Base-by-base conservation (phyloP, 306 rosid species). In the Quercus gilva region DNA sequence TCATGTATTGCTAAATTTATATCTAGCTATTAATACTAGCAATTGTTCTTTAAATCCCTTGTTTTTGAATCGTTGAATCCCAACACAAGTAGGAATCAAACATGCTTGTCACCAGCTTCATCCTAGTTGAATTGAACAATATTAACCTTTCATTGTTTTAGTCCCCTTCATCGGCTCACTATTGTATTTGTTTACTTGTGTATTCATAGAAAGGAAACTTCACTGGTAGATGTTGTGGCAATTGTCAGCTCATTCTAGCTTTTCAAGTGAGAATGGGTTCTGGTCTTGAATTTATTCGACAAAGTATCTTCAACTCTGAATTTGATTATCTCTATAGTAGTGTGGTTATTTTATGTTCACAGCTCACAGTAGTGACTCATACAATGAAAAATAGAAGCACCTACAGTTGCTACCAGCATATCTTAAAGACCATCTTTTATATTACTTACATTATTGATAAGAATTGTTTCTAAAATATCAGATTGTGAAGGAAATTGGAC, bases 401-500 rank as follows among this genome's bases (percentile, higher is more conserved):
- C 68, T 60, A 29, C 35, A 23, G n/a, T 26, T 25, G 68, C 7
- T 29, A 12, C 26, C 35, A 25, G 68, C 68, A 26, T 35, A 63
- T 63, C 9, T 63, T 63, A 17, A 23, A 28, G 35, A 63, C 51
- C 11, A 33, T 57, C 5, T 49, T 33, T 78, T 61, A 28, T 15
- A 26, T 49, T 49, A 6, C 67, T n/a, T n/a, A 6, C 15, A 20
- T 28, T 15, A 51, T 56, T 4, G 17, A 43, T 68, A 43, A 33
- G 17, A 23, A 57, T 76, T 53, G 55, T 25, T 37, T 52, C 18
- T 33, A 8, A 78, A 74, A 67, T 9, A 35, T 73, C 89, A 90
- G 97, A 91, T 94, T 58, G 67, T 85, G 33, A 92, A 88, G 78
- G 99, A 92, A 88, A 91, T 95, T 18, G 94, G 85, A 60, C 80